Evolutionary conservation across 371 early-diverging fungal species (phyloP).

Genomic region (Enterospora canceri): DNA sequence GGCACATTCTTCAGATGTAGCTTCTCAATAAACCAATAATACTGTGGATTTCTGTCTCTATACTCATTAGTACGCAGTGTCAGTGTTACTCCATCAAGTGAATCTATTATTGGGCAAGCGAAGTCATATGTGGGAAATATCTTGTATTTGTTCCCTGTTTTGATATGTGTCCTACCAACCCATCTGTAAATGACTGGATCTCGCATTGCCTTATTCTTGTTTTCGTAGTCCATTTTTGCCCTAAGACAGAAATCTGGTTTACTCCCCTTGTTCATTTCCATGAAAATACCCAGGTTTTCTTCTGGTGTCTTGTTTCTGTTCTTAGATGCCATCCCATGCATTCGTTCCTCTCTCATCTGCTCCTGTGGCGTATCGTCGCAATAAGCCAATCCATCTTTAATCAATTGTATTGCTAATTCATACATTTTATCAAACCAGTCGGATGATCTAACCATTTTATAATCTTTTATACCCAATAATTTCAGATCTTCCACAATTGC

Average conservation of each 20-base stretch:
- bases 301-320: constrained; percentile 72
- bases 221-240: constrained; percentile 85
- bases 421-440: constrained; percentile 81
- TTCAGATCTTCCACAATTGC: constrained; percentile 50
- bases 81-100: constrained; percentile 89
- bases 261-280: constrained; percentile 69
- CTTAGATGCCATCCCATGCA: constrained; percentile 70
- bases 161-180: constrained; percentile 72
- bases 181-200: constrained; percentile 96
- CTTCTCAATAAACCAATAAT: constrained; percentile 86
- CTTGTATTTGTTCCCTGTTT: constrained; percentile 76
- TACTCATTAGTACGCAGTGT: constrained; percentile 95
- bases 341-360: constrained; percentile 77
- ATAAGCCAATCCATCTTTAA: constrained; percentile 80
- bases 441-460: constrained; percentile 72
- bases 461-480: constrained; percentile 65
- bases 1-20: constrained; percentile 61
- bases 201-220: constrained; percentile 84
- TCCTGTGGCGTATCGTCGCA: constrained; percentile 82
- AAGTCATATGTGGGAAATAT: constrained; percentile 99
- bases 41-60: constrained; percentile 92
- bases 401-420: constrained; percentile 69
- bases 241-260: constrained; percentile 76
- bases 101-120: constrained; percentile 92
- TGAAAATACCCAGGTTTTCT: constrained; percentile 75